Evolutionary conservation across 257 asterid species (phyloP), one percentile per base, ranked within the genome.

Genomic region (Mentha longifolia): DNA sequence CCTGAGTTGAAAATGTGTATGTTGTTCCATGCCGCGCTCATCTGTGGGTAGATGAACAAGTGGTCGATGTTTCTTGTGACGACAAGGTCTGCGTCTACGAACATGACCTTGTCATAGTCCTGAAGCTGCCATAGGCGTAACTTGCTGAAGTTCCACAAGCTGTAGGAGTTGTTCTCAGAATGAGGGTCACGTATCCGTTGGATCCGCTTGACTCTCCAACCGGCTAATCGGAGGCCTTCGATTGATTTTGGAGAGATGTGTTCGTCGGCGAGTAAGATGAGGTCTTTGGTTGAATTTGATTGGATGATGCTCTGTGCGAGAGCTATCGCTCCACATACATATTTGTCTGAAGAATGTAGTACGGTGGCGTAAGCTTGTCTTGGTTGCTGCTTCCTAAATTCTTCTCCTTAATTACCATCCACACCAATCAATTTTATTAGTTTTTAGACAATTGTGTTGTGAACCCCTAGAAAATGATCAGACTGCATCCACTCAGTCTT

Each of bases 91-190:
- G 98, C 74, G 76, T 92, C 97, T 9, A 92, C 82, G 85, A 89
- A 92, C 58, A 92, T 75, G 69, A 88, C 72, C 46, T 81, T 90
- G 66, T 87, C 89, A 10, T 89, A 92, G 11, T 86, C 84, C 0
- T 5, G 70, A 7, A 89, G 95, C 67, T 86, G 86, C 92, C 96
- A 92, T 3, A 90, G 80, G 0, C 91, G 62, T 16, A 92, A 92
- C 80, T 92, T 92, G 91, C 95, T 89, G 81, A 89, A 92, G 55
- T 92, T 92, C 87, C 89, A 90, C 54, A 88, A 90, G 42, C 90
- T 92, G 68, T 90, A 90, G 14, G 95, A 61, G 14, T 74, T 43
- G 28, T 68, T 79, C 15, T 43, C 14, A 0, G 96, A 79, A 7
- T 74, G 62, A 10, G 96, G 89, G 57, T 87, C 90, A 25, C 85